A percentile compares a stretch with the other conserved stretches of the same genome.
Evolutionary conservation across 257 asterid species (phyloP).

Genomic region (Nicotiana obtusifolia): DNA sequence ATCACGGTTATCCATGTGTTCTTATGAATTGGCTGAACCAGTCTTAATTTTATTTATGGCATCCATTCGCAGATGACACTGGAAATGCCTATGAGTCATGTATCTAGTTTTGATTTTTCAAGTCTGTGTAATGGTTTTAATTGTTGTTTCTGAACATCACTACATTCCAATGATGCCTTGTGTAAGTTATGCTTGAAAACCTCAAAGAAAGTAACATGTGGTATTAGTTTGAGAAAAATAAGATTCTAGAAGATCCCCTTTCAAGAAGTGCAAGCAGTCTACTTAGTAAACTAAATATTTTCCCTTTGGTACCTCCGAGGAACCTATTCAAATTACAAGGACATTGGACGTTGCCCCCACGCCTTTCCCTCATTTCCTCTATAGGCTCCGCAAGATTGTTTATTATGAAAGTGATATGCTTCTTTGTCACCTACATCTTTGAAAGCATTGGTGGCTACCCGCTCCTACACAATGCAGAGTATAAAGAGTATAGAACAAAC

Average conservation of each 20-base stretch:
- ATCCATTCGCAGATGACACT: neutral
- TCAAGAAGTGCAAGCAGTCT: neutral
- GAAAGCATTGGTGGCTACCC: neutral
- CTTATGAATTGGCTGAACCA: neutral
- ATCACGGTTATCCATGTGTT: neutral
- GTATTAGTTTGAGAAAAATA: slow-evolving; percentile 1
- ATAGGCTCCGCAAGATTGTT: neutral
- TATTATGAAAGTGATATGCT: neutral
- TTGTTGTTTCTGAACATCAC: neutral
- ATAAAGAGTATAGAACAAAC: neutral
- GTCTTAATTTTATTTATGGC: neutral
- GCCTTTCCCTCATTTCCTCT: neutral
- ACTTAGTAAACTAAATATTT: neutral
- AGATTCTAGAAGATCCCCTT: neutral
- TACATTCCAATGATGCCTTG: neutral
- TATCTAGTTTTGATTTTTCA: neutral
- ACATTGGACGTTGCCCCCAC: neutral
- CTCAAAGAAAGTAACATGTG: neutral
- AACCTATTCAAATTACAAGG: neutral
- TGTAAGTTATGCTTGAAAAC: slow-evolving; percentile 3
- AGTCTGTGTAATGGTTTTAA: neutral
- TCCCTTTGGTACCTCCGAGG: neutral
- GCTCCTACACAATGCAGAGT: neutral
- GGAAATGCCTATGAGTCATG: neutral
- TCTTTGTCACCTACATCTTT: neutral